phyloP scores from a whole-genome alignment of 768 basidiomycete species.

The Rhizopogon vinicolor region DNA sequence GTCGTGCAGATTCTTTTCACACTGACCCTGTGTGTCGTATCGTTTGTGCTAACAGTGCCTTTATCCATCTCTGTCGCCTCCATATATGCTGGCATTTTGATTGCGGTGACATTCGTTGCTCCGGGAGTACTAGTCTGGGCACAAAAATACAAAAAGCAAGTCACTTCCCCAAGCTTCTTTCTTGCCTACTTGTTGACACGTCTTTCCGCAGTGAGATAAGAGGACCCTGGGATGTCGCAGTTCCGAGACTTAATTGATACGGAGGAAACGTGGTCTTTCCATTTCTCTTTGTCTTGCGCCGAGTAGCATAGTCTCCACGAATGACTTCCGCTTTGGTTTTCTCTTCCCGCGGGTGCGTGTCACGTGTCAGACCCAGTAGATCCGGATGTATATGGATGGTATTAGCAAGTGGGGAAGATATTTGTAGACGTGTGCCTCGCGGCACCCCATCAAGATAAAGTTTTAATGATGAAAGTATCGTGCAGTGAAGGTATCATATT shows the following conservation, averaged over 20 bases:
- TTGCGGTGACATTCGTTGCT: conserved; percentile 64
- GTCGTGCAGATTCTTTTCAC: conserved; percentile 50
- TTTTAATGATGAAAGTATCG: conserved; percentile 11
- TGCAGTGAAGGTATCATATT: conserved; percentile 33
- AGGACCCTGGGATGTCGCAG: conserved; percentile 88
- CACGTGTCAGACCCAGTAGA: not conserved
- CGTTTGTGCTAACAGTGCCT: conserved; percentile 46
- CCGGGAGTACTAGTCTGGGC: conserved; percentile 80
- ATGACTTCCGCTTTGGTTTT: conserved; percentile 19
- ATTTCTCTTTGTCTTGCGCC: conserved; percentile 16
- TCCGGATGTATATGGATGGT: not conserved
- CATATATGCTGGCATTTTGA: conserved; percentile 45
- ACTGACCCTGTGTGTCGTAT: conserved; percentile 40
- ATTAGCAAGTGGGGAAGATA: not conserved
- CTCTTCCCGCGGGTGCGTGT: conserved; percentile 18
- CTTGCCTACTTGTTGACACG: conserved; percentile 6
- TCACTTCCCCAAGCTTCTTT: conserved; percentile 14
- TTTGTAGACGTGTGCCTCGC: not conserved
- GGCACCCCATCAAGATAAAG: not conserved
- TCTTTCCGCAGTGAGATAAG: conserved; percentile 68
- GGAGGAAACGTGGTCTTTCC: conserved; percentile 17
- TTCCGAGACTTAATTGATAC: conserved; percentile 58
- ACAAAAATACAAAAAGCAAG: conserved; percentile 83
- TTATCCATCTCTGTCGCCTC: conserved; percentile 53
- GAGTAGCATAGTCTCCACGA: conserved; percentile 9